Evolutionary conservation across 140 eudicot genomes (phyloP), one percentile per base, ranked within the genome.

Genomic region (Oenanthe javanica): DNA sequence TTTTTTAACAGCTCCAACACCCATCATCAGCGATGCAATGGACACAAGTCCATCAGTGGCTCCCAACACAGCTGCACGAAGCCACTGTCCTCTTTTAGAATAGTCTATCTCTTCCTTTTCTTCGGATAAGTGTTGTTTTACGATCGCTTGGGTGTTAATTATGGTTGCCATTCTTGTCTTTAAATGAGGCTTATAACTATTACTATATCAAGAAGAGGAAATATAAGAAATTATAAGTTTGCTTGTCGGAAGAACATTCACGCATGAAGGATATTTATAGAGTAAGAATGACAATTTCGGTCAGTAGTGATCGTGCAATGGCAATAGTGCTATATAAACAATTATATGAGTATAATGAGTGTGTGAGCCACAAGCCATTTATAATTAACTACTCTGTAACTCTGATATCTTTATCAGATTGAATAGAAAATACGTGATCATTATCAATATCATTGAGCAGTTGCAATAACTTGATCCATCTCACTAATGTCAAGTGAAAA

Each of bases 1-100:
- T 3, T 82, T 81, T 71, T 82, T 88, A 9, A 88, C 86, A 6
- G 89, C 91, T 64, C 91, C 91, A 63, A 88, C 86, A 57, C 91
- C 89, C 89, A 84, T 86, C 91, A 88, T 85, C 27, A 88, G 80
- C 54, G 89, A 85, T 12, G 89, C 83, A 50, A 86, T 84, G 6
- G 91, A 83, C 38, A 88, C 87, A 23, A 88, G 75, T 64, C 91
- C 89, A 63, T 88, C 91, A 21, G 84, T 88, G 74, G 89, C 89
- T 76, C 91, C 91, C 13, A 88, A 69, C 79, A 85, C 84, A 11
- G 89, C 91, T 55, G 91, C 89, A 25, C 91, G 91, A 79, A 88
- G 83, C 91, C 91, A 88, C 76, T 88, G 91, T 72, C 86, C 84
- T 77, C 89, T 86, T 80, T 88, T 75, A 10, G 92, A 84, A 83